phyloP scores from a whole-genome alignment of 1,284 basidiomycete species.

The Ustilago cynodontis region DNA sequence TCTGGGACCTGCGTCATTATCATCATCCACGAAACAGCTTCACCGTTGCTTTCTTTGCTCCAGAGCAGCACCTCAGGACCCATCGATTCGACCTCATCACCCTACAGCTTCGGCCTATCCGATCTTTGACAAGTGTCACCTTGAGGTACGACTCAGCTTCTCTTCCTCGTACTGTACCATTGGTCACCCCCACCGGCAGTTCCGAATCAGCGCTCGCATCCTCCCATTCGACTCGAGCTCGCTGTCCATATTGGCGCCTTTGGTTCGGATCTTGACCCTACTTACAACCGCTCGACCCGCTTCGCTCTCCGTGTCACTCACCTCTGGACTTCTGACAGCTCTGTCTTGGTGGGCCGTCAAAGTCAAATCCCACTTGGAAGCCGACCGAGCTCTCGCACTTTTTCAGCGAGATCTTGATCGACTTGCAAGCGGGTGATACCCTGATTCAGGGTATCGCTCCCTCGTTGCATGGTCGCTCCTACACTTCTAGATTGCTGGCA shows the following conservation, averaged over 20 bases:
- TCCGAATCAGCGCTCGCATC: background rate
- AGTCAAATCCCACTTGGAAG: slow-evolving; percentile 46
- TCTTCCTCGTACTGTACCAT: too few relatives aligned
- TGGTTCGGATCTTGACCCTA: background rate
- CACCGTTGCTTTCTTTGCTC: background rate
- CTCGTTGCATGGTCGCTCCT: slow-evolving; percentile 59
- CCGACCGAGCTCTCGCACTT: slow-evolving; percentile 28
- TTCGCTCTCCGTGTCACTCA: background rate
- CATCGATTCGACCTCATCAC: background rate
- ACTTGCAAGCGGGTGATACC: slow-evolving; percentile 49
- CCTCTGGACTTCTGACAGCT: slow-evolving; percentile 14
- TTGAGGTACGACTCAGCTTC: background rate
- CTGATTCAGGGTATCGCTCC: slow-evolving; percentile 45
- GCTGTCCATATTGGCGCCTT: too few relatives aligned
- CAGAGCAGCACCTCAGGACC: background rate
- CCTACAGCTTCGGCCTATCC: background rate
- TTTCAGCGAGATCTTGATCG: slow-evolving; percentile 21
- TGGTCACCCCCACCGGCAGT: background rate
- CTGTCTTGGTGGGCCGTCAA: slow-evolving; percentile 12
- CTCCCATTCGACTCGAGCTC: too few relatives aligned
- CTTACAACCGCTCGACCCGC: background rate
- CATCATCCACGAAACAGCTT: background rate
- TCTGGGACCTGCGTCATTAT: slow-evolving; percentile 20
- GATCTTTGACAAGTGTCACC: background rate
- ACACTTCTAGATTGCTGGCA: slow-evolving; percentile 66